Percentiles rank a stretch among this genome's conserved stretches.
These are phyloP conservation scores for Candida ipomoeae DNA, from an alignment of 805 yeast species.

Conservation along the genomic window DNA sequence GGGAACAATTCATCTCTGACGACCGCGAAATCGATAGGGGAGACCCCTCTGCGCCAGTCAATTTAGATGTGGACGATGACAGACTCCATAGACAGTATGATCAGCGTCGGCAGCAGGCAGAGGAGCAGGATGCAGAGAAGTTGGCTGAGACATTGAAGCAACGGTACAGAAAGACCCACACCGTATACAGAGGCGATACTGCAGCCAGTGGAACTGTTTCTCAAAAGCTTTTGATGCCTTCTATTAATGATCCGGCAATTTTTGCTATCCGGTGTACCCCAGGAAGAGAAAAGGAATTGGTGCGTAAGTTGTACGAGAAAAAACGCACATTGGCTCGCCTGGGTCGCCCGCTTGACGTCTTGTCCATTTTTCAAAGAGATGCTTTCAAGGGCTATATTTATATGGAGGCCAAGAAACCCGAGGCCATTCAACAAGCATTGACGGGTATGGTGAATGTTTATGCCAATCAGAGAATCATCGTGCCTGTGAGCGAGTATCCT, in stretches of 20 bases:
- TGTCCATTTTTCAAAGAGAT: conserved; percentile 91
- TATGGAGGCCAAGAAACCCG: conserved; percentile 89
- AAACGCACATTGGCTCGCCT: conserved; percentile 73
- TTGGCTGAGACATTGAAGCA: conserved; percentile 90
- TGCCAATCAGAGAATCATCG: conserved; percentile 66
- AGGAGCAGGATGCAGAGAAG: conserved; percentile 92
- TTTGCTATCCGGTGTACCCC: conserved; percentile 94
- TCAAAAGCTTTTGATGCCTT: conserved; percentile 88
- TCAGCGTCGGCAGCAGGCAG: conserved; percentile 76
- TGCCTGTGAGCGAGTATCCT: conserved; percentile 94
- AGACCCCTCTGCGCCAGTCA: conserved; percentile 30
- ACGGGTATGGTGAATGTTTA: conserved; percentile 88
- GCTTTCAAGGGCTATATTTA: conserved; percentile 88
- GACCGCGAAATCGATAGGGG: conserved; percentile 61
- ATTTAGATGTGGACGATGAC: conserved; percentile 42
- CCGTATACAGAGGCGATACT: conserved; percentile 82
- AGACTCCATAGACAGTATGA: conserved; percentile 89
- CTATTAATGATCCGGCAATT: conserved; percentile 92
- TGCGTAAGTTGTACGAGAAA: conserved; percentile 78
- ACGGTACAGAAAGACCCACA: conserved; percentile 82
- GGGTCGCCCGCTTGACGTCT: conserved; percentile 75
- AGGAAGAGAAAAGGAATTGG: conserved; percentile 89
- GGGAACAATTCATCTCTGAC: conserved; percentile 77
- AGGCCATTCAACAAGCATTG: conserved; percentile 85
- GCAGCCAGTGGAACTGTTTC: conserved; percentile 63